Conservation (phyloP, 805 yeast genomes). For the Nakazawaea holstii region DNA sequence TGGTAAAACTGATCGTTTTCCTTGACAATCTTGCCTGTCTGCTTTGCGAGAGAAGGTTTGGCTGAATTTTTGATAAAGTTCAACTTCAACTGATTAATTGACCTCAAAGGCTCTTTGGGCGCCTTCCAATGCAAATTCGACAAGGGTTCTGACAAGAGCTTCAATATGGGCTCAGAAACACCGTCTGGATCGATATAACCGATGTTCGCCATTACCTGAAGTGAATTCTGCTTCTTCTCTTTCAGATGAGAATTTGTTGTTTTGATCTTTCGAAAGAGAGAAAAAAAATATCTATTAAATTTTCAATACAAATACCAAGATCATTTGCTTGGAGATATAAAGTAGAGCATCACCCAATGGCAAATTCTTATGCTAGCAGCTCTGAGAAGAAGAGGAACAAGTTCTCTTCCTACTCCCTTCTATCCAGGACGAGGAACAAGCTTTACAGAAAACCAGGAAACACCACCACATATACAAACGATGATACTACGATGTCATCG, state of each 20-base stretch:
- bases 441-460: conserved; percentile 2
- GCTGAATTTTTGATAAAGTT: conserved; percentile 56
- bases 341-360: neutral
- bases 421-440: conserved; percentile 5
- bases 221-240: neutral
- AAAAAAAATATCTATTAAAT: neutral
- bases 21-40: conserved; percentile 6
- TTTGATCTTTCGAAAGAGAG: neutral
- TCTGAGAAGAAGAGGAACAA: neutral
- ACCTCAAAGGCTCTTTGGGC: conserved; percentile 47
- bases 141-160: conserved; percentile 43
- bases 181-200: conserved; percentile 77
- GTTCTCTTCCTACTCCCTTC: conserved; percentile 3
- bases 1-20: conserved; percentile 14
- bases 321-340: too few relatives aligned
- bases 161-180: conserved; percentile 39
- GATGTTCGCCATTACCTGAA: conserved; percentile 20
- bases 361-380: neutral
- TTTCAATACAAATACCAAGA: neutral
- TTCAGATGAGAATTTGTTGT: neutral
- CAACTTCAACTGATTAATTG: conserved; percentile 56
- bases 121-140: conserved; percentile 69
- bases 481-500: conserved; percentile 6
- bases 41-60: conserved; percentile 12
- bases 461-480: neutral